phyloP scores from a whole-genome alignment of 2,329 filamentous ascomycete genomes.

The Aspergillus sp. region DNA sequence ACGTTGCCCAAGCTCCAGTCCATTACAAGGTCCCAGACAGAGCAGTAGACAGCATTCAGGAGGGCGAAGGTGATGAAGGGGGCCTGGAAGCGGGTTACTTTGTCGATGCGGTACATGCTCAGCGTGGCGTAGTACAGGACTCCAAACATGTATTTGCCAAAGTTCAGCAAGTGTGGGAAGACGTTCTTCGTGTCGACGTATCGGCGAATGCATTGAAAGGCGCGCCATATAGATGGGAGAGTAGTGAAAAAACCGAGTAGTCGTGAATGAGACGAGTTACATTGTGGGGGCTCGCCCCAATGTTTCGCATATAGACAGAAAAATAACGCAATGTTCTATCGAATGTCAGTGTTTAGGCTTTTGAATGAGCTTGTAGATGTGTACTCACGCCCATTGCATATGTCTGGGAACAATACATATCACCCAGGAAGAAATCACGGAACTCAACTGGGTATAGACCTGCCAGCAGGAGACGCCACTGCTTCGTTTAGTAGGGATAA shows the following conservation, averaged over 20 bases:
- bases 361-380: background rate
- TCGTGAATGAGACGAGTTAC: slow-evolving; percentile 84
- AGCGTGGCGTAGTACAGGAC: slow-evolving; percentile 79
- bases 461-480: slow-evolving; percentile 85
- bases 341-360: slow-evolving; percentile 3
- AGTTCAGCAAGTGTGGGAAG: slow-evolving; percentile 92
- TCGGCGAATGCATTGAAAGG: slow-evolving; percentile 86
- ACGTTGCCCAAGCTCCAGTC: slow-evolving; percentile 92
- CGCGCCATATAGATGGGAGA: slow-evolving; percentile 86
- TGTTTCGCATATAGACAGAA: slow-evolving; percentile 86
- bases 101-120: slow-evolving; percentile 80
- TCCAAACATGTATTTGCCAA: slow-evolving; percentile 86
- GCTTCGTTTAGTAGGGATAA: slow-evolving; percentile 22
- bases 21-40: slow-evolving; percentile 93
- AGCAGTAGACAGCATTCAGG: slow-evolving; percentile 83
- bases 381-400: slow-evolving; percentile 79
- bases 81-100: slow-evolving; percentile 60
- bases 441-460: slow-evolving; percentile 94
- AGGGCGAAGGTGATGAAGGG: slow-evolving; percentile 79
- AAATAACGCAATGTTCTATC: slow-evolving; percentile 84
- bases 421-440: slow-evolving; percentile 93
- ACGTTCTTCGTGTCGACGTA: slow-evolving; percentile 84
- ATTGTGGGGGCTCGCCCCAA: slow-evolving; percentile 75
- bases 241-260: slow-evolving; percentile 83
- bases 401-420: slow-evolving; percentile 95